Base-by-base conservation (phyloP, 768 basidiomycete species). In the Gloeophyllum trabeum region DNA sequence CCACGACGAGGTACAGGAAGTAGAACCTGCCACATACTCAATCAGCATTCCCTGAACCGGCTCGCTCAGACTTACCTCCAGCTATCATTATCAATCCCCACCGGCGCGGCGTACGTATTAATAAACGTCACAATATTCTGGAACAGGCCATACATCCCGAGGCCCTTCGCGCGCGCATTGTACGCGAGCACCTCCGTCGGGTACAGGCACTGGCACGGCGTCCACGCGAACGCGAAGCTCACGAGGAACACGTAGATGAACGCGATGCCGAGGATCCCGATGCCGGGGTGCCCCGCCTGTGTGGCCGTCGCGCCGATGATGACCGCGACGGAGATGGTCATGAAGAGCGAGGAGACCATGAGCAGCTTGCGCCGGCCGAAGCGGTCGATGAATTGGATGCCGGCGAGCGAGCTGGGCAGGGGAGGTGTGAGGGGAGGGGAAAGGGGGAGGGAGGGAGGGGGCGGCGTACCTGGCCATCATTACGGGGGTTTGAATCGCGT, bases 101-200 rank as follows among this genome's bases (percentile, higher is more conserved):
- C 48, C 13, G 48, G 48, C 13, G 48, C 48, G 4, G 48, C 51
- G 28, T 51, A 54, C 2, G 53, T 54, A 43, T 54, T 54, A 43
- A 54, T 49, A 44, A 53, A 50, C 30, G 44, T 45, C 24, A 56
- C 47, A 23, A 49, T 53, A 23, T 42, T 48, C 35, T 6, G 48
- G 35, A 41, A 39, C 36, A 54, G 45, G 0, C 51, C 51, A 23
- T 51, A 53, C 10, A 58, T 36, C 5, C 56, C 61, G 42, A 65
- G 51, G 39, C 63, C 63, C 49, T 64, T 65, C 13, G 63, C 62
- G 20, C 64, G 56, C 10, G 58, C 48, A 26, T 57, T 61, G 34
- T 51, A 61, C 32, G 61, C 53, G 4, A 64, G 47, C 26, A 56
- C 55, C 40, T 65, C 64, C 35, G 51, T 50, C n/a, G 63, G 62